Evolutionary conservation across 257 asterid species (phyloP), one percentile per base, ranked within the genome.

Genomic region (Nicotiana tomentosiformis): DNA sequence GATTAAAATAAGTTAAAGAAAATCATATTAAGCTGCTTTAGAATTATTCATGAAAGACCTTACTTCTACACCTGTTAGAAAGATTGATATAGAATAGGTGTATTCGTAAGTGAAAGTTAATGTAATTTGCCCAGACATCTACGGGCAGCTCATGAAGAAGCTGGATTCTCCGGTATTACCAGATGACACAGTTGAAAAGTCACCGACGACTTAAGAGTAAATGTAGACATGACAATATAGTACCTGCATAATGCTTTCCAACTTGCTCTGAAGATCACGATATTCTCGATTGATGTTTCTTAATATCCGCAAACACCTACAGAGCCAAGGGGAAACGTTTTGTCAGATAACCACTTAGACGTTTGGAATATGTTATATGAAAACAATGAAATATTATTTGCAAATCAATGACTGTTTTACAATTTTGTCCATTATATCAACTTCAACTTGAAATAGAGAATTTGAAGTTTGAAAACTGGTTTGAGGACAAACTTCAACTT

Each of bases 271-370:
- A 55, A 84, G 77, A 60, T 57, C 16, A 18, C 5, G 37, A 79
- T 29, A 70, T 64, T 61, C 84, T 79, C 65, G 78, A 55, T 51
- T 49, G 20, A 84, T 23, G 17, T 69, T 10, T 9, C 49, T 61
- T 67, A 80, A 7, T 32, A 30, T 68, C 43, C 7, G 8, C 35
- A 29, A 46, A 81, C 86, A 84, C 84, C 86, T 80, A 69, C 68
- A 74, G 56, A 82, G 43, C 16, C 20, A 30, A 65, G 11, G 23
- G 26, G 70, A 64, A 64, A 26, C 15, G 68, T 62, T 26, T 65
- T 5, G 70, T 65, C 43, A 65, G 39, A 65, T 12, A 29, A 30
- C 43, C 20, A 11, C 37, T 26, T 12, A 65, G 51, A 43, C 51
- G 3, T 43, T 43, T 8, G 51, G 51, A 43, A 43, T 43, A 43